Evolutionary conservation across 441 rosid genomes (phyloP), one percentile per base, ranked within the genome.

Genomic region (Arabidopsis hybrid): DNA sequence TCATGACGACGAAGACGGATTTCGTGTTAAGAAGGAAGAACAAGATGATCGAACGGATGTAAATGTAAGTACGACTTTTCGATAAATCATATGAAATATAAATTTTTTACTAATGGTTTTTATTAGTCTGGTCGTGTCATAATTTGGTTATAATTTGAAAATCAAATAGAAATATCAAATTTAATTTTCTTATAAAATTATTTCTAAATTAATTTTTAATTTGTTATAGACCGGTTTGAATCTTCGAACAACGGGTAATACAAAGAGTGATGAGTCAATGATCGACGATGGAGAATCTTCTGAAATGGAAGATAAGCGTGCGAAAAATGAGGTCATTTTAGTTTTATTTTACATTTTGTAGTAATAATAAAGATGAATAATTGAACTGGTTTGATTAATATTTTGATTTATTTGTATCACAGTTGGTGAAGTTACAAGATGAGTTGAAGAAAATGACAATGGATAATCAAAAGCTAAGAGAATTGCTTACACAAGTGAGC

Each of bases 211-310:
- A n/a, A n/a, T n/a, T n/a, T n/a, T n/a, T n/a, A n/a, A 26, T 26
- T 26, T 26, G 29, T 26, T 26, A 26, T 72, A 92, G 99, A 95
- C 90, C 61, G 91, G 95, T 1, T 85, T 92, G 86, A 88, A 77
- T 66, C 96, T 92, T 76, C 84, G 82, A n/a, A 91, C 89, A 40
- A 83, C 90, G 11, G 88, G 81, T 77, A 85, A 91, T 42, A 71
- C 86, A 1, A 82, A 89, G 79, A 95, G 97, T 71, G 93, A 92
- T 78, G 88, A 88, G 68, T 92, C 97, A 16, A 87, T 85, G 42
- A 91, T 92, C 49, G 96, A 89, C 57, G 93, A 91, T 73, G 94
- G 91, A 13, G 70, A 80, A 1, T 95, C 95, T 13, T 84, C 93
- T 0, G 86, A 86, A 35, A 67, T 70, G 67, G 92, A 87, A 76